Conservation (phyloP, 257 asterid species). For the Primulina huaijiensis region DNA sequence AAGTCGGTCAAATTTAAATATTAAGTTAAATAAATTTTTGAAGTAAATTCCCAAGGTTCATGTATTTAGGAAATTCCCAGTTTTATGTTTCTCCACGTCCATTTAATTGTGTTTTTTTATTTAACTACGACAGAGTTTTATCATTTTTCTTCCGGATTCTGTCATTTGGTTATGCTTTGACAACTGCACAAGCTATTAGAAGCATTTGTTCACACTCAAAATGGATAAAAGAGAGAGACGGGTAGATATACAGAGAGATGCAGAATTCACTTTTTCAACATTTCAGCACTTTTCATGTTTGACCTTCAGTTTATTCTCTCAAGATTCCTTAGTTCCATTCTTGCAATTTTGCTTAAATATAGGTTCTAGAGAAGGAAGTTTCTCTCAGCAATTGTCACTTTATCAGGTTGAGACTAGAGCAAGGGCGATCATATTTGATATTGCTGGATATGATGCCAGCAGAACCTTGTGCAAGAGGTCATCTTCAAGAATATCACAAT, state of each 20-base stretch:
- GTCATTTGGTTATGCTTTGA: background rate
- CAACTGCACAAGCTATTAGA: background rate
- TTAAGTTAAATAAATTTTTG: background rate
- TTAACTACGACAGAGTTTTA: background rate
- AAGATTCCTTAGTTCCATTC: background rate
- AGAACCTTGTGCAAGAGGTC: conserved; percentile 53
- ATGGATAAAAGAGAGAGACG: background rate
- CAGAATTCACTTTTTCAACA: background rate
- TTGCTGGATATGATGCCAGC: conserved; percentile 54
- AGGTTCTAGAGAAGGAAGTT: conserved; percentile 55
- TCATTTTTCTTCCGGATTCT: background rate
- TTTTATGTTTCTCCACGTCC: background rate
- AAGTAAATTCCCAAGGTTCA: background rate
- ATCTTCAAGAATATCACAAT: conserved; percentile 45
- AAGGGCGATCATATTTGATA: conserved; percentile 62
- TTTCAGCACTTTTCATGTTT: background rate
- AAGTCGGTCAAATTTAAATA: no score
- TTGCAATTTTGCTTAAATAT: background rate
- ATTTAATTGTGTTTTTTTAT: no score
- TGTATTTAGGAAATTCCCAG: background rate
- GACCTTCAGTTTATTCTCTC: background rate
- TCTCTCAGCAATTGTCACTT: conserved; percentile 41
- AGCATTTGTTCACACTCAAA: background rate
- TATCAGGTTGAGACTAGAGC: conserved; percentile 77
- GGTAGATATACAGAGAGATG: background rate